Conservation (phyloP, 2,329 filamentous ascomycete genomes). For the Tricladium varicosporioides region DNA sequence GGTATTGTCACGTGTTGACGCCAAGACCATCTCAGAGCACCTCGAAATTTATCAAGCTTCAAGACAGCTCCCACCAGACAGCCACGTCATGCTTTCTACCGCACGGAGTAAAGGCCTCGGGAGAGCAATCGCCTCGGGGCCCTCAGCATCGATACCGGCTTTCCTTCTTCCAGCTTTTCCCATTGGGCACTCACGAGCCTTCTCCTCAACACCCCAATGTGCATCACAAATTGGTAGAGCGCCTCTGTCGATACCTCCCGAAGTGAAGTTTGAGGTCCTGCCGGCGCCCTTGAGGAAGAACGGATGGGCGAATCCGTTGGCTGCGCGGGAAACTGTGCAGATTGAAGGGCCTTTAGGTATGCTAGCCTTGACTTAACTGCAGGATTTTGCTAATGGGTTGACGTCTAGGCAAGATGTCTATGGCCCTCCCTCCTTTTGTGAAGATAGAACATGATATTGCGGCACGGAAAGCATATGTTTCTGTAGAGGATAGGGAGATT, state of each 20-base stretch:
- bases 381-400: constrained; percentile 7
- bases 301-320: constrained; percentile 45
- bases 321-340: constrained; percentile 63
- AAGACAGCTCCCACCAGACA: not conserved
- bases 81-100: constrained; percentile 60
- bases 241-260: constrained; percentile 76
- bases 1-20: too few relatives aligned
- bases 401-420: constrained; percentile 64
- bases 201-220: constrained; percentile 67
- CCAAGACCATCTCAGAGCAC: too few relatives aligned
- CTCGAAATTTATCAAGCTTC: not conserved
- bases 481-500: constrained; percentile 64
- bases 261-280: constrained; percentile 73
- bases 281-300: constrained; percentile 44
- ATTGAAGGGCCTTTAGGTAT: constrained; percentile 79
- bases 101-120: constrained; percentile 59
- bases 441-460: constrained; percentile 65
- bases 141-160: constrained; percentile 57
- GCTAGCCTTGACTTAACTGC: constrained; percentile 20
- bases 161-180: constrained; percentile 75
- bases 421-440: constrained; percentile 78
- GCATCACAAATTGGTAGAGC: constrained; percentile 84
- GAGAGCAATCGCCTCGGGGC: constrained; percentile 49
- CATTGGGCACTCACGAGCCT: constrained; percentile 48
- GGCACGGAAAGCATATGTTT: constrained; percentile 62